Evolutionary conservation across 495 filamentous ascomycete species (phyloP).

Genomic region (Terfezia boudieri): DNA sequence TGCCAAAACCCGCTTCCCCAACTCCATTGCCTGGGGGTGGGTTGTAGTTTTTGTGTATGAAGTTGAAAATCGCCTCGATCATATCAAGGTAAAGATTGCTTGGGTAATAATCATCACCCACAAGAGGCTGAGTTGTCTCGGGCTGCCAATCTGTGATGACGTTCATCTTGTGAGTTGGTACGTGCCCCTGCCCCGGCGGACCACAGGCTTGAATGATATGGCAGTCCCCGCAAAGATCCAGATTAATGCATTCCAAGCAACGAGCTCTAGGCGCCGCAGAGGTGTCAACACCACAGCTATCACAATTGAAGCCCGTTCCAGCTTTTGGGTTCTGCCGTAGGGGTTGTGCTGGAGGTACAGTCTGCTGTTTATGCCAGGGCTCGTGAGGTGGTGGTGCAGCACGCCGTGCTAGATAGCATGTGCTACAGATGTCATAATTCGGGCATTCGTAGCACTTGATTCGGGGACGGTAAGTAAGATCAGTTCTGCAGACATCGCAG

Average conservation of each 20-base stretch:
- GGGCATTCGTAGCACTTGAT: slow-evolving; percentile 2
- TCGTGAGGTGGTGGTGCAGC: background rate
- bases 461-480: background rate
- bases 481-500: slow-evolving; percentile 1
- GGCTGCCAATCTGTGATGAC: background rate
- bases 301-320: background rate
- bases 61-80: background rate
- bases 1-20: background rate
- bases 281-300: background rate
- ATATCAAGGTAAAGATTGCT: background rate
- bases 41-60: background rate
- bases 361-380: background rate
- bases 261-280: background rate
- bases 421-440: slow-evolving; percentile 2
- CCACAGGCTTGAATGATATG: background rate
- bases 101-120: background rate
- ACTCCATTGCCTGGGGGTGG: background rate
- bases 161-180: background rate
- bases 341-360: background rate
- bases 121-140: background rate
- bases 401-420: background rate
- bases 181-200: background rate
- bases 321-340: background rate
- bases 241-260: background rate
- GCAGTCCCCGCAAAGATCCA: slow-evolving; percentile 2